These are phyloP conservation scores for Globisporangium spinosum DNA, from an alignment of 352 stramenopile species.

Conservation along the genomic window DNA sequence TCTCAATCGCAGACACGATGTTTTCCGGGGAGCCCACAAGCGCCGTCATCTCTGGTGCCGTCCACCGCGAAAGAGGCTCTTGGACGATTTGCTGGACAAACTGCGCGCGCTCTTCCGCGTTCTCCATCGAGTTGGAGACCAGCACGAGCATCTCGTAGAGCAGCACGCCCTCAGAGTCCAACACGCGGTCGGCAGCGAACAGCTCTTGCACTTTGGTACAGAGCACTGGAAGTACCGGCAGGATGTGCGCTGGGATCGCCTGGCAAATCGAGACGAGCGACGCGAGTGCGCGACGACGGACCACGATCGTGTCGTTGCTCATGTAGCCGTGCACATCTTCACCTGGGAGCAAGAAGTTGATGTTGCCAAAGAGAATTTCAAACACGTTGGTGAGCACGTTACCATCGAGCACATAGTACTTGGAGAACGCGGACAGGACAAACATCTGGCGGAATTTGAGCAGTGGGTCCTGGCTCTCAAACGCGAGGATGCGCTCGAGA, in stretches of 20 bases:
- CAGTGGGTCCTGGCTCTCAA: slow-evolving; percentile 50
- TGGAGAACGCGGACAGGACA: slow-evolving; percentile 63
- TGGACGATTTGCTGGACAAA: slow-evolving; percentile 77
- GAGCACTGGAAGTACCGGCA: slow-evolving; percentile 69
- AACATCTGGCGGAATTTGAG: slow-evolving; percentile 77
- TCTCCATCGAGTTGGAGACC: slow-evolving; percentile 78
- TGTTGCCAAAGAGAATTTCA: slow-evolving; percentile 70
- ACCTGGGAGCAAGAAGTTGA: slow-evolving; percentile 63
- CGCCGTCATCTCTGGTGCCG: slow-evolving; percentile 52
- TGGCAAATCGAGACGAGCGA: slow-evolving; percentile 80
- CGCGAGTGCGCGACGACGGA: slow-evolving; percentile 57
- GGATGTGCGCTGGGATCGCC: slow-evolving; percentile 64
- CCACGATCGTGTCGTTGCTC: slow-evolving; percentile 67
- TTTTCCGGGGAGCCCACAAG: slow-evolving; percentile 54
- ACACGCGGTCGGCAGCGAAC: slow-evolving; percentile 66
- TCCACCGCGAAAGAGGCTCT: slow-evolving; percentile 62
- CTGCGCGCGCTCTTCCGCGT: slow-evolving; percentile 46
- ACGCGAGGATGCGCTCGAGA: slow-evolving; percentile 52
- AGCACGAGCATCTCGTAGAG: slow-evolving; percentile 82
- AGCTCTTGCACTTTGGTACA: slow-evolving; percentile 65
- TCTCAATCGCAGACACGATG: slow-evolving; percentile 56
- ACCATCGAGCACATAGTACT: slow-evolving; percentile 68
- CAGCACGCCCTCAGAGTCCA: slow-evolving; percentile 72
- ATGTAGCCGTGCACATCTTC: slow-evolving; percentile 65
- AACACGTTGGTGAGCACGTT: slow-evolving; percentile 64